phyloP scores from a whole-genome alignment of 2,329 filamentous ascomycete species.

The Chaetomium strumarium region DNA sequence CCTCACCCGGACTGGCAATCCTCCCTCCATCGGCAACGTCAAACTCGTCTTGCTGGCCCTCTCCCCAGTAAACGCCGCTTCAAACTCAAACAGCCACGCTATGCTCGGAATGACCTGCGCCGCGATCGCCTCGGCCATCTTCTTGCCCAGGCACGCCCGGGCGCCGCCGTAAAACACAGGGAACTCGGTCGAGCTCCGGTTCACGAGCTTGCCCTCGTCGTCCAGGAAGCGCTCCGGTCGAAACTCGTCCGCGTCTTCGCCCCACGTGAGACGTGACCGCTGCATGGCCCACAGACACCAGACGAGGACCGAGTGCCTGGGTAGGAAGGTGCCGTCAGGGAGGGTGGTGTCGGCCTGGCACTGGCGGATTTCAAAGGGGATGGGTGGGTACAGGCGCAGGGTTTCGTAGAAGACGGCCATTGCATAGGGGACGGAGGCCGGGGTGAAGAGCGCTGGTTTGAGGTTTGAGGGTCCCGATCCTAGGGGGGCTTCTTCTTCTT shows the following conservation, averaged over 20 bases:
- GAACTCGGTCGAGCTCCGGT: constrained; percentile 49
- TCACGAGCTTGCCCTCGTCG: constrained; percentile 30
- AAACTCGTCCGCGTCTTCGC: constrained; percentile 49
- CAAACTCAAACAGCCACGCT: constrained; percentile 46
- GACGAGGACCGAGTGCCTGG: constrained; percentile 47
- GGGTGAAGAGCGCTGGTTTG: constrained; percentile 34
- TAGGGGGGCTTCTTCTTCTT: too few species aligned
- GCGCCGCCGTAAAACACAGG: constrained; percentile 61
- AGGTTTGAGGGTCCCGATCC: neutral
- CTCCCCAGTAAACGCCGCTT: constrained; percentile 37
- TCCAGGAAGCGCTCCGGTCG: constrained; percentile 52
- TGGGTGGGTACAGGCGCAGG: constrained; percentile 56
- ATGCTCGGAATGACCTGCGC: constrained; percentile 50
- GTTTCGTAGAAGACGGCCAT: constrained; percentile 58
- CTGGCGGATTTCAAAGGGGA: constrained; percentile 62
- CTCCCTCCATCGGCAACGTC: constrained; percentile 58
- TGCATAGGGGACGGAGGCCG: constrained; percentile 47
- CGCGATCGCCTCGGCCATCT: constrained; percentile 57
- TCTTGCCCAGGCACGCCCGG: constrained; percentile 56
- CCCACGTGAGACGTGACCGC: constrained; percentile 51
- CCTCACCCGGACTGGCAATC: constrained; percentile 44
- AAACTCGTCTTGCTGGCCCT: constrained; percentile 55
- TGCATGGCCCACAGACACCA: constrained; percentile 63
- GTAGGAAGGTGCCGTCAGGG: constrained; percentile 56
- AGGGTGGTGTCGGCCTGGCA: constrained; percentile 45